phyloP scores from a whole-genome alignment of 805 yeast genomes.

The Suhomyces xylopsoci region DNA sequence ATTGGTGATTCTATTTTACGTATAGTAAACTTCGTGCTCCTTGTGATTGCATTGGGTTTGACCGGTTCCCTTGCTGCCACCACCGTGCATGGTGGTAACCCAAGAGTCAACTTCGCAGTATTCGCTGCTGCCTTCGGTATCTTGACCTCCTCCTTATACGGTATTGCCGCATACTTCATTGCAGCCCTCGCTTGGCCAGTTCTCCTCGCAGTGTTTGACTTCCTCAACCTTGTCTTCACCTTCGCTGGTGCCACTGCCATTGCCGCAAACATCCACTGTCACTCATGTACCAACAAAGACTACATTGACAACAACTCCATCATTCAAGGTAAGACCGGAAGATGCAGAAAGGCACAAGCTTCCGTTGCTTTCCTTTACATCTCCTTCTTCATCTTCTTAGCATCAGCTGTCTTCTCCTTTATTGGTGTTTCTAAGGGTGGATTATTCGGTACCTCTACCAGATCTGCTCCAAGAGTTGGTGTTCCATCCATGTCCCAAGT shows the following conservation, averaged over 20 bases:
- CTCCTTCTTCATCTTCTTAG: constrained; percentile 71
- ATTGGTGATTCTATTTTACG: constrained; percentile 76
- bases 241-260: constrained; percentile 93
- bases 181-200: constrained; percentile 86
- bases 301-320: constrained; percentile 67
- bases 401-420: constrained; percentile 55
- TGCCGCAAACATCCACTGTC: constrained; percentile 85
- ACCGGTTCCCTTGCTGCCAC: constrained; percentile 84
- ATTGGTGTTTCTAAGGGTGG: constrained; percentile 58
- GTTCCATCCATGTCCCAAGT: constrained; percentile 90
- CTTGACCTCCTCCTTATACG: constrained; percentile 76
- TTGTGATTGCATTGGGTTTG: constrained; percentile 79
- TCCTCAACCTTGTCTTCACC: constrained; percentile 86
- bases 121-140: constrained; percentile 87
- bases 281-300: constrained; percentile 71
- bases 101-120: constrained; percentile 86
- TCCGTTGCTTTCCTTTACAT: constrained; percentile 80
- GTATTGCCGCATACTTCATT: constrained; percentile 71
- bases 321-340: constrained; percentile 69
- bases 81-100: constrained; percentile 46
- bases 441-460: constrained; percentile 32
- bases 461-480: constrained; percentile 68
- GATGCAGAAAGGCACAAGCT: constrained; percentile 96
- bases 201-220: constrained; percentile 70
- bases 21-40: constrained; percentile 67